Base-by-base conservation (phyloP, 768 basidiomycete genomes). In the Tulasnella sp. region DNA sequence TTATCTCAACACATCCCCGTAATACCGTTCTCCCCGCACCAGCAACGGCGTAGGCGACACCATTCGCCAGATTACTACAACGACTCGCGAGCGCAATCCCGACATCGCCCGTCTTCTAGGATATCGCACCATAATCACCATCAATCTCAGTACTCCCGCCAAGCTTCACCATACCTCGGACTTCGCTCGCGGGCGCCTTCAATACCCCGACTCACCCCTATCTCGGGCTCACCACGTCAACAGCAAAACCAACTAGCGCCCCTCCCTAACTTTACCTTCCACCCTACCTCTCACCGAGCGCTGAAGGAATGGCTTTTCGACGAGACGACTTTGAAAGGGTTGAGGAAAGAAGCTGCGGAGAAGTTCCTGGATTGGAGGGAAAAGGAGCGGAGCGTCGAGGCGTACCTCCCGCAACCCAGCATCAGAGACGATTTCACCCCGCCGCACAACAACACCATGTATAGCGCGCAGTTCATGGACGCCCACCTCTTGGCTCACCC, bases 11-110 rank as follows among this genome's bases (percentile, higher is more conserved):
- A 78, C 42, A 42, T 79, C 27, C 78, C 71, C 40, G 71, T 52
- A 24, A 73, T 79, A 36, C 78, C 78, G 12, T 79, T 79, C 71
- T n/a, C n/a, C n/a, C n/a, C n/a, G n/a, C n/a, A 74, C 68, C 58
- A 62, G 24, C 58, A 62, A 62, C 71, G 39, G 36, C 78, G 62
- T 44, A 12, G 56, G 36, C 76, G 76, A 19, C 78, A 52, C 42
- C 78, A 79, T 68, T 74, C 40, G 16, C 78, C 71, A 27, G 36
- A 44, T 27, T 40, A 48, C 44, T 36, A 1, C 31, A 21, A 75
- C 44, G 74, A 77, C 34, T 77, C 76, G n/a, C 24, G 76, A 21
- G 46, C 76, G 21, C 76, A 77, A 58, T 77, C 76, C 38, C 76
- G 76, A n/a, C n/a, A n/a, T n/a, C n/a, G n/a, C 16, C 76, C 12